Evolutionary conservation across 2,329 filamentous ascomycete genomes (phyloP).

Genomic region (Xenoacremonium recifei): DNA sequence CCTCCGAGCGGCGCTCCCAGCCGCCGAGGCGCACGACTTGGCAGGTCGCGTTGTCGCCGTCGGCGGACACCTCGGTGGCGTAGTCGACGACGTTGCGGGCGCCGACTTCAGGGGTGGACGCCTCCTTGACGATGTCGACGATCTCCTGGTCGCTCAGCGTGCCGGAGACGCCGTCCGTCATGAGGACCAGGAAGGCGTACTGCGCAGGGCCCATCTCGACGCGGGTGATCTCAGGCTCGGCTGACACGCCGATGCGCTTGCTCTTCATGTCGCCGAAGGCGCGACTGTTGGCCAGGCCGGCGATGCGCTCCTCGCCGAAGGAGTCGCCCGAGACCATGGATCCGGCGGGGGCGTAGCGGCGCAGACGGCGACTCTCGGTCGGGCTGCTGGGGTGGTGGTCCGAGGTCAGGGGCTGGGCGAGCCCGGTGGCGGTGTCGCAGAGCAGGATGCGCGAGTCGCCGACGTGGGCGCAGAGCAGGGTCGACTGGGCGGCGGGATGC

Average conservation of each 20-base stretch:
- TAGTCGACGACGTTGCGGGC: constrained; percentile 78
- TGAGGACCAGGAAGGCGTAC: constrained; percentile 84
- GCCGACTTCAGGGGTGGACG: constrained; percentile 83
- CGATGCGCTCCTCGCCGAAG: constrained; percentile 95
- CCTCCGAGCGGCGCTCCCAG: constrained; percentile 74
- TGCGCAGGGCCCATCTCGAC: constrained; percentile 79
- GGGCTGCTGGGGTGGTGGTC: constrained; percentile 93
- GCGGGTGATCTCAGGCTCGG: constrained; percentile 84
- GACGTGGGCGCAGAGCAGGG: constrained; percentile 83
- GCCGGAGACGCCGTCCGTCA: constrained; percentile 86
- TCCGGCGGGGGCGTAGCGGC: constrained; percentile 73
- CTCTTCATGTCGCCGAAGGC: constrained; percentile 90
- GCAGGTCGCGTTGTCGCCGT: constrained; percentile 68
- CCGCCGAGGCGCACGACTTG: constrained; percentile 66
- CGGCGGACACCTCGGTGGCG: constrained; percentile 76
- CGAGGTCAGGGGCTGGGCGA: constrained; percentile 77
- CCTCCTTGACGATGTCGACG: constrained; percentile 93
- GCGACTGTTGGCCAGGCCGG: constrained; percentile 88
- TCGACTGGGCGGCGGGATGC: constrained; percentile 84
- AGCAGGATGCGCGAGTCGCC: constrained; percentile 91
- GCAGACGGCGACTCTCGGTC: constrained; percentile 76
- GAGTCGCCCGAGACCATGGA: constrained; percentile 84
- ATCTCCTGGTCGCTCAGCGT: constrained; percentile 90
- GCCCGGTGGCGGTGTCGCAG: constrained; percentile 80
- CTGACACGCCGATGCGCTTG: constrained; percentile 90